Conservation (phyloP, 148 eudicot species). For the Amaranthus palmeri region DNA sequence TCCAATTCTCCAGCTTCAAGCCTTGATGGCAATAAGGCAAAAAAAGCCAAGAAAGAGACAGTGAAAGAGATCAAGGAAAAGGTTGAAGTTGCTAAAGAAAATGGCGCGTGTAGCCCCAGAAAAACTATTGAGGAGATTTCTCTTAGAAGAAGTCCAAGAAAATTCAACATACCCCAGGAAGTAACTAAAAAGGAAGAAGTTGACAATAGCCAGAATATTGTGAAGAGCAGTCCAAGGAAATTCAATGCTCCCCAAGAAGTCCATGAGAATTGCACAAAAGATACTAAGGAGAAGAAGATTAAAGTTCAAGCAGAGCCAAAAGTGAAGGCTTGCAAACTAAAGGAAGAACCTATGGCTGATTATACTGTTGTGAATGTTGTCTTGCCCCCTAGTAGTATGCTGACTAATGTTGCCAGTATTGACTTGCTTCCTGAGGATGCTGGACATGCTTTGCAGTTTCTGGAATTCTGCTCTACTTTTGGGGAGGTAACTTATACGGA, state of each 20-base stretch:
- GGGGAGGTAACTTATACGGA: conserved; percentile 47
- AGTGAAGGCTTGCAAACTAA: conserved; percentile 16
- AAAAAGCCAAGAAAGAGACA: conserved; percentile 33
- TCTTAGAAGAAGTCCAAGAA: conserved; percentile 26
- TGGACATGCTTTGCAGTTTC: conserved; percentile 71
- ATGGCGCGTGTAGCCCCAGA: conserved; percentile 24
- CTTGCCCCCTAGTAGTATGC: conserved; percentile 56
- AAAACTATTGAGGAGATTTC: conserved; percentile 8
- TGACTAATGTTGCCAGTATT: conserved; percentile 48
- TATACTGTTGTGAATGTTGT: conserved; percentile 26
- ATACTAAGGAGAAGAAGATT: conserved; percentile 16
- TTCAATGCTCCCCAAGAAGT: conserved; percentile 11
- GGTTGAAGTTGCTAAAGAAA: conserved; percentile 14
- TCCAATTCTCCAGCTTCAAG: conserved; percentile 18
- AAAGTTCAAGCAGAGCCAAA: conserved; percentile 8
- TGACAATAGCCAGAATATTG: conserved; percentile 10
- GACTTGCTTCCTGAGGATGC: conserved; percentile 54
- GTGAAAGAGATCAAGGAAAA: conserved; percentile 15
- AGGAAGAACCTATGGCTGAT: conserved; percentile 9
- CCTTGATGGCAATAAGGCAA: conserved; percentile 31
- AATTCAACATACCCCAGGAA: conserved; percentile 15
- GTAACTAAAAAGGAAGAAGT: conserved; percentile 9
- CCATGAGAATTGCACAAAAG: conserved; percentile 2
- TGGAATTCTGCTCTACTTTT: conserved; percentile 76
- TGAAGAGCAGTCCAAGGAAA: conserved; percentile 22